phyloP scores from a whole-genome alignment of 1,139 yeast species.

The Blastobotrys capitulatus region DNA sequence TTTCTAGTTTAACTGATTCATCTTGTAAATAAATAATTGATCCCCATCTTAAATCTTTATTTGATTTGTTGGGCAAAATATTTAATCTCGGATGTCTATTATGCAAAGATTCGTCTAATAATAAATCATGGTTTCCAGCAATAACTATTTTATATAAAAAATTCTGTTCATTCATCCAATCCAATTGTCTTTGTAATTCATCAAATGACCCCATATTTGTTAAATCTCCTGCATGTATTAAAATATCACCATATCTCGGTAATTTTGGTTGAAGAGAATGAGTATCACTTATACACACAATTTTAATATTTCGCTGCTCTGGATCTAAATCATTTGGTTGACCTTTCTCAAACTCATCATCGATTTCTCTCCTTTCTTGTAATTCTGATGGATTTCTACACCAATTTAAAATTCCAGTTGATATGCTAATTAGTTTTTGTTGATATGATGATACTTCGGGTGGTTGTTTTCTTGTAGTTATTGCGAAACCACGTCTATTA shows the following conservation, averaged over 20 bases:
- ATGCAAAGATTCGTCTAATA: neutral
- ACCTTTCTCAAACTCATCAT: slow-evolving; percentile 7
- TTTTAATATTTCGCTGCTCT: slow-evolving; percentile 4
- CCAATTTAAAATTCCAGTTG: slow-evolving; percentile 2
- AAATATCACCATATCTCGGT: slow-evolving; percentile 6
- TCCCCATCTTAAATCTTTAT: slow-evolving; percentile 7
- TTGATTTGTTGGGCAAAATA: neutral
- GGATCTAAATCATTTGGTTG: neutral
- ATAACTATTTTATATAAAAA: slow-evolving; percentile 6
- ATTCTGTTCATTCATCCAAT: slow-evolving; percentile 7
- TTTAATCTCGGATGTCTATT: neutral
- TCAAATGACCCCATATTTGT: slow-evolving; percentile 8
- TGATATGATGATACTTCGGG: neutral
- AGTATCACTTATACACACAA: slow-evolving; percentile 5
- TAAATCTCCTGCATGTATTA: slow-evolving; percentile 8
- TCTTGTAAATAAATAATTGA: slow-evolving; percentile 5
- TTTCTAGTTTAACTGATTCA: neutral
- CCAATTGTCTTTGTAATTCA: slow-evolving; percentile 6
- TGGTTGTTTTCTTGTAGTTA: neutral
- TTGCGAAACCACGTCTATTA: slow-evolving; percentile 3
- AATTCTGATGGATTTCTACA: neutral
- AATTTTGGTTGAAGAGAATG: slow-evolving; percentile 5
- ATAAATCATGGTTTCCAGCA: slow-evolving; percentile 7
- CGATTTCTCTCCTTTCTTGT: neutral
- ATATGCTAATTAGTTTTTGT: neutral